Conservation (phyloP, 2,329 filamentous ascomycete species). For the Blastomyces gilchristii region DNA sequence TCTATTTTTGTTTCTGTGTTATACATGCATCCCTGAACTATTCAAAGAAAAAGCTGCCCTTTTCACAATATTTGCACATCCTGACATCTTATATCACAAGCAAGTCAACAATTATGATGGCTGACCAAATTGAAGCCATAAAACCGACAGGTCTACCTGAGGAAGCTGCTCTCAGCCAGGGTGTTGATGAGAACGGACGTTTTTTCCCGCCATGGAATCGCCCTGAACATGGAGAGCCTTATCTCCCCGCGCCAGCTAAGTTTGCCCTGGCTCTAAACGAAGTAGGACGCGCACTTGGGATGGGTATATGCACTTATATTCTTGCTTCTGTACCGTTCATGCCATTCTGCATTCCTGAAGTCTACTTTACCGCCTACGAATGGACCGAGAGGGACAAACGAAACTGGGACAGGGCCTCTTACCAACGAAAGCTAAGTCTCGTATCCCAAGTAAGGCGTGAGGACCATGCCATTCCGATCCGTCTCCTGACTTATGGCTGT, state of each 20-base stretch:
- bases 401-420: conserved; percentile 5
- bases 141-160: not conserved
- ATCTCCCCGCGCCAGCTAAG: conserved; percentile 5
- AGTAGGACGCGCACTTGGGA: conserved; percentile 6
- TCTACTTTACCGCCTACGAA: conserved; percentile 1
- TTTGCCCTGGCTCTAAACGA: conserved; percentile 8
- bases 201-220: conserved; percentile 1
- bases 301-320: conserved; percentile 4
- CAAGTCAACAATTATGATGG: not conserved
- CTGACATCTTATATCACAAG: not conserved
- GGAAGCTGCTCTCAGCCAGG: not conserved
- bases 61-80: not conserved
- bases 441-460: not conserved
- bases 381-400: conserved; percentile 8
- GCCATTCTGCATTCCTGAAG: conserved; percentile 5
- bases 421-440: not conserved
- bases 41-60: not conserved
- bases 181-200: not conserved
- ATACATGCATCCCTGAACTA: not conserved
- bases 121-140: not conserved
- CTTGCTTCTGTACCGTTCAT: not conserved
- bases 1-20: too few species aligned
- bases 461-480: not conserved
- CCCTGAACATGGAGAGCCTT: not conserved
- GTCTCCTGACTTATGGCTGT: not conserved